Evolutionary conservation across 805 yeast species (phyloP).

Genomic region (Saturnispora dispora): DNA sequence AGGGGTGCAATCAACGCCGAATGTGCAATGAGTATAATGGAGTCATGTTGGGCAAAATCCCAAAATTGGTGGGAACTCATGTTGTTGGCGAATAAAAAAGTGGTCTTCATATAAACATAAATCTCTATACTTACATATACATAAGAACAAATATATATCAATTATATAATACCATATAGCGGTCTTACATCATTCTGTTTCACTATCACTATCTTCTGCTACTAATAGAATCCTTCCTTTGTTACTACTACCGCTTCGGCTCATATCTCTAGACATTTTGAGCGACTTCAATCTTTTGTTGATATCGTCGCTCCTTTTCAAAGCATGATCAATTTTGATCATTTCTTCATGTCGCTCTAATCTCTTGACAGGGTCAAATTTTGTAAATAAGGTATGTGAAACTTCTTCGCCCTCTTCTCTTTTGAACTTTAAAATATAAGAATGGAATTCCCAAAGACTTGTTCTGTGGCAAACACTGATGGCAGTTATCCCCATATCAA

Average conservation of each 20-base stretch:
- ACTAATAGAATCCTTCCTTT: constrained; percentile 18
- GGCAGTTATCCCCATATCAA: constrained; percentile 66
- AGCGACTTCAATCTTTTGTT: constrained; percentile 59
- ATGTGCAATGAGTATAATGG: constrained; percentile 32
- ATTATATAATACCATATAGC: no score
- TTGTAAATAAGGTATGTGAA: constrained; percentile 31
- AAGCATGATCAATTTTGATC: constrained; percentile 53
- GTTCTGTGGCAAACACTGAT: constrained; percentile 90
- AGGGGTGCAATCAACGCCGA: constrained; percentile 32
- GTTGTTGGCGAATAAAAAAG: constrained; percentile 32
- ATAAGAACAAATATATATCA: neutral
- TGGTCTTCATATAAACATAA: constrained; percentile 34
- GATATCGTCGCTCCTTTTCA: constrained; percentile 63
- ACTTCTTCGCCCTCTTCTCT: constrained; percentile 8
- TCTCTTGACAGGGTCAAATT: constrained; percentile 65
- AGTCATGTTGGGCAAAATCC: constrained; percentile 44
- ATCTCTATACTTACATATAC: neutral
- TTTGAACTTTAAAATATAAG: constrained; percentile 61
- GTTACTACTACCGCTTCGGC: constrained; percentile 7
- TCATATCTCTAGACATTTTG: constrained; percentile 20
- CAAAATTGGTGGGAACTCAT: constrained; percentile 45
- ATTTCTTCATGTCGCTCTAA: constrained; percentile 72
- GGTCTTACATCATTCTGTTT: neutral
- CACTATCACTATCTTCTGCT: constrained; percentile 15
- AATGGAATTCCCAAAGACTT: constrained; percentile 87